Evolutionary conservation across 495 filamentous ascomycete genomes (phyloP).

Genomic region (Aspergillus affinis): DNA sequence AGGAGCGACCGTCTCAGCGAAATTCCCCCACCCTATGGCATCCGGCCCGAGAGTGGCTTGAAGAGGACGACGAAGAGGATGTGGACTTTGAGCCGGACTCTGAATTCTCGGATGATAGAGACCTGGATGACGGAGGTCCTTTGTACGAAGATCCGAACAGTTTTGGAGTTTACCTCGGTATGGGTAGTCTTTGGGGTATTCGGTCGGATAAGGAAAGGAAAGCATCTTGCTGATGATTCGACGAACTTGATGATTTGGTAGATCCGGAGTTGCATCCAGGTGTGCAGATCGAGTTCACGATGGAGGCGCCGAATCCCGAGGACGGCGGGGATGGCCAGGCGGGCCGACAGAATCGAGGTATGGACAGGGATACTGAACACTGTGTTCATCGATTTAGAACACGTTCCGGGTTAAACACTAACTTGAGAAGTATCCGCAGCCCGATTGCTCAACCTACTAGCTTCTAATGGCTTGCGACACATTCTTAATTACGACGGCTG

Average conservation of each 20-base stretch:
- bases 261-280: not conserved
- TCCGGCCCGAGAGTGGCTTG: slow-evolving; percentile 44
- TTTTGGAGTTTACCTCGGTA: slow-evolving; percentile 29
- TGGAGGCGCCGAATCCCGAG: slow-evolving; percentile 41
- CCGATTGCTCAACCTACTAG: slow-evolving; percentile 38
- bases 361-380: not conserved
- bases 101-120: slow-evolving; percentile 16
- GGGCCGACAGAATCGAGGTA: slow-evolving; percentile 25
- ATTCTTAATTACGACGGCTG: slow-evolving; percentile 39
- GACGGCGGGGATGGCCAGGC: slow-evolving; percentile 40
- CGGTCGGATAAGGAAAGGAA: not conserved
- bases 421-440: slow-evolving; percentile 27
- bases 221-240: not conserved
- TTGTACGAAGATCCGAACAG: slow-evolving; percentile 16
- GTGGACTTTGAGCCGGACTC: slow-evolving; percentile 45
- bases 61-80: slow-evolving; percentile 47
- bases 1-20: slow-evolving; percentile 1
- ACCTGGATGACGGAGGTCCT: slow-evolving; percentile 22
- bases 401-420: slow-evolving; percentile 5
- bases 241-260: not conserved
- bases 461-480: slow-evolving; percentile 36
- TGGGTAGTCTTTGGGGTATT: slow-evolving; percentile 1
- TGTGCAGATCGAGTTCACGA: slow-evolving; percentile 51
- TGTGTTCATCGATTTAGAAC: slow-evolving; percentile 2
- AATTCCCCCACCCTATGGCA: slow-evolving; percentile 29